phyloP scores from a whole-genome alignment of 805 yeast species.

The Metschnikowia lunata region DNA sequence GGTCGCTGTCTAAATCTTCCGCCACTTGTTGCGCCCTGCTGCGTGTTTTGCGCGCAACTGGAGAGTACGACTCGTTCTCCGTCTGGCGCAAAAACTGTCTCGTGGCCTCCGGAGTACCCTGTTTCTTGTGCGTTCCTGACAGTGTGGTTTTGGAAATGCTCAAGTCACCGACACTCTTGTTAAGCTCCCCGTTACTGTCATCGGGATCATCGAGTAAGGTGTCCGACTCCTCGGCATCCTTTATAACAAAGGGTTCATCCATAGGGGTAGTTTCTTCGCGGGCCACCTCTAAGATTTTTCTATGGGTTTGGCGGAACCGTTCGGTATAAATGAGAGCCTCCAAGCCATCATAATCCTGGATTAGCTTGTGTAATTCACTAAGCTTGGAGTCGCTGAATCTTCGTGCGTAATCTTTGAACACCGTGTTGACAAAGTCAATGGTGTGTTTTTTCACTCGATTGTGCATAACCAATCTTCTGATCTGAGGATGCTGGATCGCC shows the following conservation, averaged over 20 bases:
- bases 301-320: background rate
- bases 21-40: background rate
- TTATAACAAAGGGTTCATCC: slow-evolving; percentile 16
- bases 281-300: no score
- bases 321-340: background rate
- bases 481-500: slow-evolving; percentile 15
- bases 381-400: slow-evolving; percentile 4
- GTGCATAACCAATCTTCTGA: slow-evolving; percentile 10
- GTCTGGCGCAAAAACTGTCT: slow-evolving; percentile 8
- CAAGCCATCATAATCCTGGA: slow-evolving; percentile 3
- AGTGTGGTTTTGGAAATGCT: slow-evolving; percentile 7
- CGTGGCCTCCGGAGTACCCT: slow-evolving; percentile 11
- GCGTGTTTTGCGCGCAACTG: background rate
- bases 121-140: background rate
- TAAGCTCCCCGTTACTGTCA: slow-evolving; percentile 17
- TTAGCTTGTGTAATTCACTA: background rate
- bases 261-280: slow-evolving; percentile 9
- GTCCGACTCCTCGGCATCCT: slow-evolving; percentile 12
- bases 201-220: slow-evolving; percentile 7
- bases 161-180: slow-evolving; percentile 17
- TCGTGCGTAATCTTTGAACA: slow-evolving; percentile 10
- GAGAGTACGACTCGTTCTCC: slow-evolving; percentile 1
- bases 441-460: slow-evolving; percentile 8
- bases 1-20: slow-evolving; percentile 3
- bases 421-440: slow-evolving; percentile 10